Percentiles rank a stretch among this genome's conserved stretches.
phyloP scores from a whole-genome alignment of 1,139 yeast genomes.

The Lodderomyces elongisporus region DNA sequence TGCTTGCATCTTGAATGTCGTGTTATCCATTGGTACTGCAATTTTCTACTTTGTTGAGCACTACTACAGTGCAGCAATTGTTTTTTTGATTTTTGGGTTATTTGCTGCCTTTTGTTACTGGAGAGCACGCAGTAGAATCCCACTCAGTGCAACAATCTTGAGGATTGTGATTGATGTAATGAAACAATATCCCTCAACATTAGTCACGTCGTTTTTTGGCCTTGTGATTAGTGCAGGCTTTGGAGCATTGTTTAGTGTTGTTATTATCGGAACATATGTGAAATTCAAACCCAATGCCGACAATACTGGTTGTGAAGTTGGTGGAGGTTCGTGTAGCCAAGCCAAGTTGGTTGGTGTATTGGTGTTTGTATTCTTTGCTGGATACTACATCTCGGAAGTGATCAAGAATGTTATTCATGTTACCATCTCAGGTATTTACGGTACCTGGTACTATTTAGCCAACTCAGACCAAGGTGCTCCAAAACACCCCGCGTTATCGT shows the following conservation, averaged over 20 bases:
- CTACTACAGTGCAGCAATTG: constrained; percentile 77
- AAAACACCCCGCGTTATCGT: constrained; percentile 71
- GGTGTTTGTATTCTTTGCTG: constrained; percentile 77
- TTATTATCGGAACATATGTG: constrained; percentile 70
- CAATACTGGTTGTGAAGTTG: constrained; percentile 36
- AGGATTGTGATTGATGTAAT: constrained; percentile 72
- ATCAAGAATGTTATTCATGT: constrained; percentile 80
- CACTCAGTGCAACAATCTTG: constrained; percentile 69
- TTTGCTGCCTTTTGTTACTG: constrained; percentile 71
- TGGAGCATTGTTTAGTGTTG: constrained; percentile 59
- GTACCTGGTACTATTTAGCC: constrained; percentile 85
- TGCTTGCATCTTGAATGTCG: constrained; percentile 63
- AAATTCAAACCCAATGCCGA: constrained; percentile 49
- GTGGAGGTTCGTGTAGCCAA: constrained; percentile 65
- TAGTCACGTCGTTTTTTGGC: constrained; percentile 61
- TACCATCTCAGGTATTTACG: constrained; percentile 79
- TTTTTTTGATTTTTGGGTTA: constrained; percentile 59
- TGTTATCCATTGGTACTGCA: constrained; percentile 70
- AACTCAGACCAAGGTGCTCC: constrained; percentile 80
- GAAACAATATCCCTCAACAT: constrained; percentile 63
- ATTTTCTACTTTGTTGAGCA: constrained; percentile 60
- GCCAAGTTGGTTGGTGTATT: constrained; percentile 62
- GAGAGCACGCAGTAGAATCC: constrained; percentile 65
- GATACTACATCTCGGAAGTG: constrained; percentile 81
- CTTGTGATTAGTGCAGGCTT: constrained; percentile 61